Evolutionary conservation across 2,329 filamentous ascomycete species (phyloP), one percentile per base, ranked within the genome.

Genomic region (Ascochyta fabae): DNA sequence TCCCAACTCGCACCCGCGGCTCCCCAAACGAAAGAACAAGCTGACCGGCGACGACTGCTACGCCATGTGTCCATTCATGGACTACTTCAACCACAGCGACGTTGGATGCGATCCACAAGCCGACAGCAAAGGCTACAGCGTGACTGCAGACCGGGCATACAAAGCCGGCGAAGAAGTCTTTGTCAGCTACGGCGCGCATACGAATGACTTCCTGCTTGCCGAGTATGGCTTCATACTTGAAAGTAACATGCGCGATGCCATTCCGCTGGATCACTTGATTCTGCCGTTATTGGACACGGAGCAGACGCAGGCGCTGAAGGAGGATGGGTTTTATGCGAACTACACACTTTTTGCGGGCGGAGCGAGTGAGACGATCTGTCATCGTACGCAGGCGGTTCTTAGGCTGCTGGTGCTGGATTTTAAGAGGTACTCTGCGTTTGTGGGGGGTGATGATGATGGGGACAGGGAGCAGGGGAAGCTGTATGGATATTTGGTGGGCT

Each of bases 171-270:
- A 89, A 19, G 89, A 92, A 75, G 77, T 93, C 1, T 84, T 83
- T 56, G 85, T 90, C 24, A 86, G 83, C 26, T 93, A 93, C 65
- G 90, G 90, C 3, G 72, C 81, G 1, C 89, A 92, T 69, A 82
- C 82, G 26, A 90, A 91, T 59, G 89, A 92, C 68, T 89, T 90
- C 62, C 75, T 92, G 16, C 80, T 92, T 2, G 82, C 85, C 0
- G 89, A 92, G 73, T 93, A 82, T 52, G 80, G 80, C n/a, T 82
- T 82, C 64, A 71, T 80, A 13, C 70, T 77, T 1, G 59, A 58
- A 0, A 58, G 48, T 9, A 79, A 77, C 51, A 51, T 58, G 16
- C 72, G 76, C 49, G 79, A 82, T 60, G 66, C 70, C 2, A 65
- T 80, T 8, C 69, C 70, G 2, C 64, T 82, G 7, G 79, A 81